phyloP scores from a whole-genome alignment of 139 green algal species.

The Chlamydomonas asymmetrica region DNA sequence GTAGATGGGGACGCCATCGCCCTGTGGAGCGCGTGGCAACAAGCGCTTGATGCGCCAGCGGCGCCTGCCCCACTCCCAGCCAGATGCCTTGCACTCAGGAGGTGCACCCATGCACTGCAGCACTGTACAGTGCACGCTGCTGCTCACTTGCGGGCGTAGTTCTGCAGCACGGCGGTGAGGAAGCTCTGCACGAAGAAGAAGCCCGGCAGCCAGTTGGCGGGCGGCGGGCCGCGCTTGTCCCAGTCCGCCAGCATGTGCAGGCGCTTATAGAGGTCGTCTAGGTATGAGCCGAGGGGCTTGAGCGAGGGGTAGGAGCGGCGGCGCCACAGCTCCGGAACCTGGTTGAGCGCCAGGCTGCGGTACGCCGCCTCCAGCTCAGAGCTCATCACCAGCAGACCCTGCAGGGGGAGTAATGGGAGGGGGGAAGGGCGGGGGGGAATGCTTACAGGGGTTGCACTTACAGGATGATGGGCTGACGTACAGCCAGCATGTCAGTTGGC shows the following conservation, averaged over 20 bases:
- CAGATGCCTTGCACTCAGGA: no score
- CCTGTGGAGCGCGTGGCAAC: no score
- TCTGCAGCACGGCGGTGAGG: constrained; percentile 74
- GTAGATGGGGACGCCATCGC: no score
- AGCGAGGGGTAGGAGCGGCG: constrained; percentile 69
- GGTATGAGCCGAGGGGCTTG: constrained; percentile 70
- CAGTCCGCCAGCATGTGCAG: constrained; percentile 63
- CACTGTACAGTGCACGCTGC: no score
- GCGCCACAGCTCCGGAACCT: constrained; percentile 74
- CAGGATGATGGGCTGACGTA: background rate
- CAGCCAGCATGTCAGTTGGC: constrained; percentile 10
- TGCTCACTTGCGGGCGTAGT: no score
- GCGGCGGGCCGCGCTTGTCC: constrained; percentile 52
- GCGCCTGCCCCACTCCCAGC: no score
- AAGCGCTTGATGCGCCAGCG: no score
- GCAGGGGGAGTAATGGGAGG: constrained; percentile 14
- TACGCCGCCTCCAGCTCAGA: constrained; percentile 72
- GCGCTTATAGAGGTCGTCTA: constrained; percentile 69
- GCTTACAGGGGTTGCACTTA: background rate
- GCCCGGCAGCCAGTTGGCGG: constrained; percentile 75
- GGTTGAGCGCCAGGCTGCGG: constrained; percentile 63
- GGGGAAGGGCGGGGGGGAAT: no score
- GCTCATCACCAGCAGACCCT: constrained; percentile 79
- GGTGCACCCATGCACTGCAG: no score
- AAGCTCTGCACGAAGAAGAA: constrained; percentile 89